Percentiles rank a stretch among this genome's conserved stretches.
Evolutionary conservation across 2,329 filamentous ascomycete species (phyloP).

Genomic region (Epicoccum sorghinum): DNA sequence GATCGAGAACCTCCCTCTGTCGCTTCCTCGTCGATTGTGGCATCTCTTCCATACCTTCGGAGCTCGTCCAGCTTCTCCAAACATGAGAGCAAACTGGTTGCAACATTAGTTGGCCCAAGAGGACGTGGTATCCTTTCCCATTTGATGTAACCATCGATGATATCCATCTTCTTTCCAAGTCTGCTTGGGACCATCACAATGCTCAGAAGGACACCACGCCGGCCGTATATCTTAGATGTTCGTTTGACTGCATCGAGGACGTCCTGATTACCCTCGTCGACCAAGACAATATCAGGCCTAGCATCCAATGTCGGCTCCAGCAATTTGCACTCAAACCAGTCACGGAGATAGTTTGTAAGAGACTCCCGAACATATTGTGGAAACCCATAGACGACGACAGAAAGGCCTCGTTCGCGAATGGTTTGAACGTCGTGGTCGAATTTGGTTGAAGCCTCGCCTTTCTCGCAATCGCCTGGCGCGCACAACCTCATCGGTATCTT

Average conservation of each 20-base stretch:
- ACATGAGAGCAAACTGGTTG: constrained; percentile 5
- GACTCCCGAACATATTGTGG: constrained; percentile 5
- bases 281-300: constrained; percentile 15
- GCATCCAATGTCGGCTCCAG: constrained; percentile 9
- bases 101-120: constrained; percentile 12
- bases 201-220: constrained; percentile 16
- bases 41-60: background rate
- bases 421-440: background rate
- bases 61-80: constrained; percentile 9
- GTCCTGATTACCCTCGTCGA: constrained; percentile 21
- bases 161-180: constrained; percentile 7
- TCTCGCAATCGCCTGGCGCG: background rate
- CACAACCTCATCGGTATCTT: constrained; percentile 5
- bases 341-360: constrained; percentile 10
- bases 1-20: background rate
- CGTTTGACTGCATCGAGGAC: constrained; percentile 3
- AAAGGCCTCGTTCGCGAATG: constrained; percentile 3
- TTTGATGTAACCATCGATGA: constrained; percentile 13
- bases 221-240: constrained; percentile 13
- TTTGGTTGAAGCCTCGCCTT: background rate
- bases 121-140: constrained; percentile 16
- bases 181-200: constrained; percentile 12
- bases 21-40: background rate
- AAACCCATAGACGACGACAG: constrained; percentile 15
- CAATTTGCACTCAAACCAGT: constrained; percentile 14